These are phyloP conservation scores for Aspergillus fumigatus DNA, from an alignment of 2,329 filamentous ascomycete genomes.

Conservation along the genomic window DNA sequence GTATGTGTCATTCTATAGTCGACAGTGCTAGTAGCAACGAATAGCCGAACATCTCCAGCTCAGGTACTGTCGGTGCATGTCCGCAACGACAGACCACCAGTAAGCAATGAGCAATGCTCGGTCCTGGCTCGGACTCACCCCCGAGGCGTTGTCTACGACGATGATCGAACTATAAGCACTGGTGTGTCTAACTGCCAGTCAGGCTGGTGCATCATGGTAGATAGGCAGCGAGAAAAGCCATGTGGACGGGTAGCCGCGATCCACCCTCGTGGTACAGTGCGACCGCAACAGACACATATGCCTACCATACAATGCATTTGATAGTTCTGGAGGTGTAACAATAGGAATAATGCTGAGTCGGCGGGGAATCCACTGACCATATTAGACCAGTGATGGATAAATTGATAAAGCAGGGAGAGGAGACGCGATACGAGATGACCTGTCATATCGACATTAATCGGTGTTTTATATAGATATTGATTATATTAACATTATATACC, in stretches of 20 bases:
- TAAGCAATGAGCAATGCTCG: neutral
- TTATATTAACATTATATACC: too few species aligned
- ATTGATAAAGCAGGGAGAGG: neutral
- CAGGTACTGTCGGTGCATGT: neutral
- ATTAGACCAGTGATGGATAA: neutral
- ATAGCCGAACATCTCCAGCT: neutral
- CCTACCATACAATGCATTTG: neutral
- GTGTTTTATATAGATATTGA: neutral
- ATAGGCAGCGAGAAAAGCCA: conserved; percentile 16
- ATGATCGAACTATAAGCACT: neutral
- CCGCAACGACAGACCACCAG: neutral
- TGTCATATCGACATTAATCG: neutral
- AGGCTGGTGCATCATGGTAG: conserved; percentile 3
- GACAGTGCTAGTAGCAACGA: neutral
- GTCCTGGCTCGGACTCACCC: neutral
- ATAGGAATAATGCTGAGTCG: neutral
- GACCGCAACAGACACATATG: conserved; percentile 2
- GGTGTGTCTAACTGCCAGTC: conserved; percentile 8
- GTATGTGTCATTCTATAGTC: neutral
- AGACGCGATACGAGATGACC: neutral
- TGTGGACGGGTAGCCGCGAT: conserved; percentile 20
- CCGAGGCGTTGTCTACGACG: neutral
- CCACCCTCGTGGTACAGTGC: conserved; percentile 21
- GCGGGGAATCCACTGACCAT: neutral
- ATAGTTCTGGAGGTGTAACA: neutral